Evolutionary conservation across 2,329 filamentous ascomycete genomes (phyloP).

Genomic region (Fonsecaea multimorphosa): DNA sequence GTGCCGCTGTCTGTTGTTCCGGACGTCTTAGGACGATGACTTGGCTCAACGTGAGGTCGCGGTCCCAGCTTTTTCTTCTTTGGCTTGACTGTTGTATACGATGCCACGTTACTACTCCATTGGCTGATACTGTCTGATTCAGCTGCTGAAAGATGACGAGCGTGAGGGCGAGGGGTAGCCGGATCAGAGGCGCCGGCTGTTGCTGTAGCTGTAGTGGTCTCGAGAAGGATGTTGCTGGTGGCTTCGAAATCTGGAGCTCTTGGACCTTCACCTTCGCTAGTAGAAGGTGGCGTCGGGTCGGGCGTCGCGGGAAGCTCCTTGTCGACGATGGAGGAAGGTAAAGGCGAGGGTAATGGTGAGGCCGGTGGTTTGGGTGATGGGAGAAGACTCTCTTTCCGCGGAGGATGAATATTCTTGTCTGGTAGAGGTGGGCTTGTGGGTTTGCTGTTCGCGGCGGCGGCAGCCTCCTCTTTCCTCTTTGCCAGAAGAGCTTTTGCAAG

Average conservation of each 20-base stretch:
- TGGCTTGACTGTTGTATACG: constrained; percentile 25
- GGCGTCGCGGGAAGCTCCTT: constrained; percentile 31
- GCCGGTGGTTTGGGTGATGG: constrained; percentile 11
- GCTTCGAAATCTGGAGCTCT: constrained; percentile 30
- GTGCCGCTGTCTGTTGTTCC: constrained; percentile 53
- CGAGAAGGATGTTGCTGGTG: constrained; percentile 30
- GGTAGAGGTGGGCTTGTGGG: background rate
- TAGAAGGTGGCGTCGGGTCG: constrained; percentile 32
- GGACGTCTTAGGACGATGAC: constrained; percentile 66
- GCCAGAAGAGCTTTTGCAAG: constrained; percentile 39
- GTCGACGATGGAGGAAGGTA: constrained; percentile 17
- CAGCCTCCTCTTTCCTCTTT: constrained; percentile 36
- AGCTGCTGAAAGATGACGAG: constrained; percentile 51
- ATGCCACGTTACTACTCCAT: constrained; percentile 53
- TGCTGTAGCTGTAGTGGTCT: constrained; percentile 20
- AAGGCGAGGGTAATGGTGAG: constrained; percentile 16
- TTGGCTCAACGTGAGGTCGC: constrained; percentile 71
- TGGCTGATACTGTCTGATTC: constrained; percentile 52
- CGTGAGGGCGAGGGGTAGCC: constrained; percentile 23
- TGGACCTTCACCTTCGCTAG: constrained; percentile 29
- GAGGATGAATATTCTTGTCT: constrained; percentile 13
- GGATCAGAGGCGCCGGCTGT: constrained; percentile 18
- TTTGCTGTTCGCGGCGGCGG: constrained; percentile 16
- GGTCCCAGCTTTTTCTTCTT: constrained; percentile 90
- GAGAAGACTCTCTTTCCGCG: constrained; percentile 20